These are phyloP conservation scores for Solanum dulcamara DNA, from an alignment of 257 asterid species.

Conservation along the genomic window DNA sequence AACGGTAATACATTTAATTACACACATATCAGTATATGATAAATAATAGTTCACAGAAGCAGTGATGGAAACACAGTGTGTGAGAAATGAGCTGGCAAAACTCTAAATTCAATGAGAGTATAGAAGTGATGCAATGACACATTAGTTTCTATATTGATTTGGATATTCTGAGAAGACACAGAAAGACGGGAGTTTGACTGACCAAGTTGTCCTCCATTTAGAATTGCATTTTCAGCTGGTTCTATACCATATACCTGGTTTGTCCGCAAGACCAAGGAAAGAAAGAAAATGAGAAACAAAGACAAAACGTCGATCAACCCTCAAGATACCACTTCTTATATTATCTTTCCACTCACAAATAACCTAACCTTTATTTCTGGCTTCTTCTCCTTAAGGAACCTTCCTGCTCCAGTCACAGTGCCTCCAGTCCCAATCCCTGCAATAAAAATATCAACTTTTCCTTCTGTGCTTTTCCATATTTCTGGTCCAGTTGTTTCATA, in stretches of 20 bases:
- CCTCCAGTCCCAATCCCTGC: slow-evolving; percentile 50
- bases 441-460: slow-evolving; percentile 25
- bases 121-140: neutral
- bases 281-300: neutral
- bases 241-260: slow-evolving; percentile 34
- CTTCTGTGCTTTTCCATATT: slow-evolving; percentile 29
- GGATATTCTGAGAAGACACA: neutral
- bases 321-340: neutral
- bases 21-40: neutral
- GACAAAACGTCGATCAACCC: neutral
- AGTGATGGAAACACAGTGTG: neutral
- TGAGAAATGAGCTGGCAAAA: neutral
- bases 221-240: slow-evolving; percentile 34
- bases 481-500: slow-evolving; percentile 50
- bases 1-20: neutral
- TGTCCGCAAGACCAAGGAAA: neutral
- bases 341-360: neutral
- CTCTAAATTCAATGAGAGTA: neutral
- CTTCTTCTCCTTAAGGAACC: slow-evolving; percentile 36
- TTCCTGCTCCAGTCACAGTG: slow-evolving; percentile 43
- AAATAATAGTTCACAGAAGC: neutral
- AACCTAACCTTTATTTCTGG: slow-evolving; percentile 25
- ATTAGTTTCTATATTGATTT: neutral
- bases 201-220: slow-evolving; percentile 31
- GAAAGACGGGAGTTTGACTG: neutral